Evolutionary conservation across 148 eudicot genomes (phyloP).

Genomic region (Euryodendron excelsum): DNA sequence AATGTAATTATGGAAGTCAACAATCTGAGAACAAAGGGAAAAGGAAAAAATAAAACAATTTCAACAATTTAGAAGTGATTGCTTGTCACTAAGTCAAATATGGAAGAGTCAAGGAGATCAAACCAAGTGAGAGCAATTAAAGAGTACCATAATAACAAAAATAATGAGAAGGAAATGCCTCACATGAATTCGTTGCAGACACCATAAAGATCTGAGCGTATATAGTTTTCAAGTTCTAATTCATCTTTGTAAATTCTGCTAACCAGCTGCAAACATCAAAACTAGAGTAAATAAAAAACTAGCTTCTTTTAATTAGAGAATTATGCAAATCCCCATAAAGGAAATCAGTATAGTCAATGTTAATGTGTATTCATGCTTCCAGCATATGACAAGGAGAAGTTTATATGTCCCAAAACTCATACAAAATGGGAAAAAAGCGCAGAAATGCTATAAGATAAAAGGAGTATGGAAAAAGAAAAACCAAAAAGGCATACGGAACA

Average conservation of each 20-base stretch:
- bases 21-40: not conserved
- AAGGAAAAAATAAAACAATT: not conserved
- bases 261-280: slow-evolving; percentile 50
- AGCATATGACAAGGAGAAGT: too few relatives aligned
- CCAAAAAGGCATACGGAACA: too few relatives aligned
- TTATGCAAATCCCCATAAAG: not conserved
- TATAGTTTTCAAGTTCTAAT: slow-evolving; percentile 78
- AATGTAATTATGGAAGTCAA: too few relatives aligned
- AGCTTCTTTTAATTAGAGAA: not conserved
- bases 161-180: slow-evolving; percentile 28
- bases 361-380: too few relatives aligned
- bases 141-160: not conserved
- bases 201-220: slow-evolving; percentile 74
- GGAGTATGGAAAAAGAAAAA: too few relatives aligned
- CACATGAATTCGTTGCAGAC: slow-evolving; percentile 58
- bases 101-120: too few relatives aligned
- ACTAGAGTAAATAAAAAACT: not conserved
- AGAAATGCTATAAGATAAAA: too few relatives aligned
- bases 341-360: not conserved
- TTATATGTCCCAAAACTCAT: too few relatives aligned
- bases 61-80: too few relatives aligned
- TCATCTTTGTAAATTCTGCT: slow-evolving; percentile 74
- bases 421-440: too few relatives aligned
- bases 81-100: too few relatives aligned
- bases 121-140: too few relatives aligned